Base-by-base conservation (phyloP, 2,329 filamentous ascomycete genomes). In the Fusarium beomiforme region DNA sequence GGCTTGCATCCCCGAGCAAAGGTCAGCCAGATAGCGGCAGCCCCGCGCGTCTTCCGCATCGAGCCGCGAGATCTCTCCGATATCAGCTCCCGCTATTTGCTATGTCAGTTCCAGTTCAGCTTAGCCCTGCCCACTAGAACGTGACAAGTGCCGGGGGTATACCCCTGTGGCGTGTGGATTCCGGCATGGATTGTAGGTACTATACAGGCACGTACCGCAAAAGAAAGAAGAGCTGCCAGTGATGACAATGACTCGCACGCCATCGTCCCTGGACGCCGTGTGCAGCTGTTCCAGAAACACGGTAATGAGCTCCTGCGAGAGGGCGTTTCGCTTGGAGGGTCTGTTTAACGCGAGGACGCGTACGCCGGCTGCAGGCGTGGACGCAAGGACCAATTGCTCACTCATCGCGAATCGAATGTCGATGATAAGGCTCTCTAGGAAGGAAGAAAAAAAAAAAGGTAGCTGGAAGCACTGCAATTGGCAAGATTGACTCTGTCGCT, bases 281-380 rank as follows among this genome's bases (percentile, higher is more conserved):
- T 44, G 66, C 24, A 79, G 74, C 49, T 73, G 75, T 49, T 64
- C 74, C 24, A 83, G 76, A 21, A 87, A 77, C 43, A 86, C 81
- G 68, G 78, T 75, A 71, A 87, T 85, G 81, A 88, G 84, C 49
- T 77, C 77, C 59, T 83, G 80, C 4, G 86, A 88, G 70, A 89
- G 84, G 24, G 88, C 87, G 81, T 90, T 90, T 69, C 86, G 83
- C 74, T 89, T 89, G 33, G 82, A 81, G 5, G 86, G 88, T 8
- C 87, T 83, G 78, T 88, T 87, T 59, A 88, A 76, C 19, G 84
- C 83, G 57, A 89, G 72, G 14, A 88, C 75, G 19, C 85, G 80
- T 33, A 88, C 81, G 42, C 80, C 81, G 13, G 76, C 74, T 19
- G 65, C 67, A 9, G 79, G 73, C 42, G 77, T 75, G 16, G 75